Percentiles rank a stretch among this genome's conserved stretches.
Conservation (phyloP, 2,329 filamentous ascomycete species). For the Zasmidium citrigriseum region DNA sequence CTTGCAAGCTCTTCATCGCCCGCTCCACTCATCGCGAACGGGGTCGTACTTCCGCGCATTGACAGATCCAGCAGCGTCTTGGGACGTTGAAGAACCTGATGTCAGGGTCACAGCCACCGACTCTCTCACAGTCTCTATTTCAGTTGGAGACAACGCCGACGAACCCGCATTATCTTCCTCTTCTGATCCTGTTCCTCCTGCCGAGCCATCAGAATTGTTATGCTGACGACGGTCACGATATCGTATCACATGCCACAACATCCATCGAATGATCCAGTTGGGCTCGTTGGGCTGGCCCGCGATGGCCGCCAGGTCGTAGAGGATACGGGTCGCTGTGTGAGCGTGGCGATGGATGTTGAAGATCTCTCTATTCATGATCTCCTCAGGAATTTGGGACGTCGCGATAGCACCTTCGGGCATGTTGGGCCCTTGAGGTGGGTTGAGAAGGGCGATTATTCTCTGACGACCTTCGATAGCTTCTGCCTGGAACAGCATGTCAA, state of each 20-base stretch:
- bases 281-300: constrained; percentile 38
- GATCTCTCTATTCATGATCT: constrained; percentile 25
- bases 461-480: constrained; percentile 44
- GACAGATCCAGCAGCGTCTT: background rate
- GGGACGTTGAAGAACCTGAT: background rate
- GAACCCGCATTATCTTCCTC: background rate
- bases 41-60: constrained; percentile 1
- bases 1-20: no score
- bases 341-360: constrained; percentile 24
- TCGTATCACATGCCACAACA: constrained; percentile 51
- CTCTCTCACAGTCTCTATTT: background rate
- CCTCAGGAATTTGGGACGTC: constrained; percentile 19
- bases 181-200: background rate
- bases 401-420: background rate
- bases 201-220: background rate
- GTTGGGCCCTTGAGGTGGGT: background rate
- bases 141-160: background rate
- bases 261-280: constrained; percentile 51
- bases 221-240: constrained; percentile 41
- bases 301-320: constrained; percentile 43
- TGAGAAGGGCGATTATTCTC: constrained; percentile 37
- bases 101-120: background rate
- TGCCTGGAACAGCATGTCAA: constrained; percentile 29
- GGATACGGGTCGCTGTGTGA: constrained; percentile 35
- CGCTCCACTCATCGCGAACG: constrained; percentile 6